Conservation (phyloP, 2,329 filamentous ascomycete genomes). For the Pseudogymnoascus sp. region DNA sequence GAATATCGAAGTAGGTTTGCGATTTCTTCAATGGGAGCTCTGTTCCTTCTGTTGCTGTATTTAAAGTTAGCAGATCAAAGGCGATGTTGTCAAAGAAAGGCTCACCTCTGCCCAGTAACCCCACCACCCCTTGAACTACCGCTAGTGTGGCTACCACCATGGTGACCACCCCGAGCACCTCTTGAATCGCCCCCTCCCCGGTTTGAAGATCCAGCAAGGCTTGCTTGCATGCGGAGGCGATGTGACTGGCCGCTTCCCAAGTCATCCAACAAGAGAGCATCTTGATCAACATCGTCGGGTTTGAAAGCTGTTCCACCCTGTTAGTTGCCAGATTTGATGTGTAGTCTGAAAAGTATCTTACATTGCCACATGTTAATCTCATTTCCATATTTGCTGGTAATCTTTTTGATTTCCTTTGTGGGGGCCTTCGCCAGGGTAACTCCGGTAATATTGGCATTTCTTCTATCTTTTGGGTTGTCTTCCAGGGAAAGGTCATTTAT, state of each 20-base stretch:
- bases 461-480: constrained; percentile 12
- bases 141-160: neutral
- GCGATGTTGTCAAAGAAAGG: neutral
- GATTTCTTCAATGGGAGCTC: neutral
- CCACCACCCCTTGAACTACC: neutral
- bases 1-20: neutral
- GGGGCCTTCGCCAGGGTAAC: neutral
- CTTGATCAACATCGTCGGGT: constrained; percentile 8
- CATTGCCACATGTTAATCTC: neutral
- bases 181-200: neutral
- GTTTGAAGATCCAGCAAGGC: neutral
- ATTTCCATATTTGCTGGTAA: neutral
- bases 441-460: neutral
- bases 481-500: constrained; percentile 23
- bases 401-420: neutral
- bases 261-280: neutral
- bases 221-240: constrained; percentile 5
- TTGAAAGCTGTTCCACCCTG: neutral
- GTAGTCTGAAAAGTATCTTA: neutral
- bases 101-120: neutral
- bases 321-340: neutral
- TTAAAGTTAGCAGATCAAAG: neutral
- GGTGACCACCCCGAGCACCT: neutral
- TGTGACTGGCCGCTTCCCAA: constrained; percentile 8
- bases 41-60: neutral